A percentile compares a stretch with the other conserved stretches of the same genome.
These are phyloP conservation scores for Pleurotus platypus DNA, from an alignment of 768 basidiomycete genomes.

Conservation along the genomic window DNA sequence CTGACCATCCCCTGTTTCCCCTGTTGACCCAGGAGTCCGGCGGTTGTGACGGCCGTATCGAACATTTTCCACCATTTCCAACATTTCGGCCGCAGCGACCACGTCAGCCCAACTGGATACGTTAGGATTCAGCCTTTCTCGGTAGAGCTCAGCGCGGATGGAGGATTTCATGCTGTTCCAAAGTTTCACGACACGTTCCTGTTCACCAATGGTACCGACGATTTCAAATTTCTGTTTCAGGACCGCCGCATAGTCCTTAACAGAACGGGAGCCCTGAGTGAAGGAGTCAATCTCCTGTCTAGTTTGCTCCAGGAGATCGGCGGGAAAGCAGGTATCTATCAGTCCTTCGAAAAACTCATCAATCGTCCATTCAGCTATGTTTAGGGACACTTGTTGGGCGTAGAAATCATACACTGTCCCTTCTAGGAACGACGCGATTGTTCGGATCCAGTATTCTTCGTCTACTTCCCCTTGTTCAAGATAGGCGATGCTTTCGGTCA, in stretches of 20 bases:
- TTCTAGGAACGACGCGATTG: conserved; percentile 24
- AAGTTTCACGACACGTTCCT: conserved; percentile 24
- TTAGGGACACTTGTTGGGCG: conserved; percentile 19
- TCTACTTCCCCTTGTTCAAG: conserved; percentile 17
- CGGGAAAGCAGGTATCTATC: conserved; percentile 34
- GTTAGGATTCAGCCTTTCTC: conserved; percentile 23
- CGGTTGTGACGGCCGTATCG: not conserved
- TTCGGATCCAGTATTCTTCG: conserved; percentile 11
- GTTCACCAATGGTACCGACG: conserved; percentile 23
- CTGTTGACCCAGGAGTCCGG: not conserved
- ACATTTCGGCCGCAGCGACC: conserved; percentile 18
- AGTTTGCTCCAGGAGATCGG: conserved; percentile 14
- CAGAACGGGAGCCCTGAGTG: conserved; percentile 21
- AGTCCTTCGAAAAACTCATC: conserved; percentile 26
- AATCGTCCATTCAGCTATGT: conserved; percentile 21
- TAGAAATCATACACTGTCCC: conserved; percentile 29
- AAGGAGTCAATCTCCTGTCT: conserved; percentile 16
- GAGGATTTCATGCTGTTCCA: conserved; percentile 27
- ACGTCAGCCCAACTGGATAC: conserved; percentile 20
- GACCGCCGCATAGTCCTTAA: conserved; percentile 28
- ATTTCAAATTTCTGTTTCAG: conserved; percentile 27
- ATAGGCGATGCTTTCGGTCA: conserved; percentile 21
- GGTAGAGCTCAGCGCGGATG: conserved; percentile 25
- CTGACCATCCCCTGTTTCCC: not conserved
- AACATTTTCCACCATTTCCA: conserved; percentile 24